A percentile compares a stretch with the other conserved stretches of the same genome.
These are phyloP conservation scores for Aspergillus sp. DNA, from an alignment of 2,329 filamentous ascomycete species.

Conservation along the genomic window DNA sequence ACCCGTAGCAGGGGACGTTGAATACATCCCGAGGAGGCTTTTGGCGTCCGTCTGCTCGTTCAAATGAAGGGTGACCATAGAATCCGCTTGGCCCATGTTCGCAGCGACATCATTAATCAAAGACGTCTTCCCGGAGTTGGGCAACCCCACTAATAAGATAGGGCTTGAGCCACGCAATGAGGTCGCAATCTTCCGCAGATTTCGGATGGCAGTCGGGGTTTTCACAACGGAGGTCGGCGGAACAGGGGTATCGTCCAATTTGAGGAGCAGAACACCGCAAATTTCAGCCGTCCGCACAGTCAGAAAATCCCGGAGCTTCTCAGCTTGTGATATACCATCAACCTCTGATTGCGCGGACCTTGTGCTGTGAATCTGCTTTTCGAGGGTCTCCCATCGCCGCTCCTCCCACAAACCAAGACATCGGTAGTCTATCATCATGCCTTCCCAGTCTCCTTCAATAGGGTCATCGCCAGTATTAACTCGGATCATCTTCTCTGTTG, in stretches of 20 bases:
- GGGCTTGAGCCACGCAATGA: slow-evolving; percentile 61
- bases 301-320: slow-evolving; percentile 30
- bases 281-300: slow-evolving; percentile 56
- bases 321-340: slow-evolving; percentile 16
- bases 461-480: slow-evolving; percentile 55
- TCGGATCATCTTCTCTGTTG: slow-evolving; percentile 61
- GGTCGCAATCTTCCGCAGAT: slow-evolving; percentile 59
- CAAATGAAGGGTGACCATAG: slow-evolving; percentile 87
- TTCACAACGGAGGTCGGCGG: slow-evolving; percentile 50
- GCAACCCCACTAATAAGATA: slow-evolving; percentile 68
- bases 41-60: slow-evolving; percentile 99
- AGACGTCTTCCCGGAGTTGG: slow-evolving; percentile 85
- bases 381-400: slow-evolving; percentile 41
- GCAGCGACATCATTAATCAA: slow-evolving; percentile 73
- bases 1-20: slow-evolving; percentile 75
- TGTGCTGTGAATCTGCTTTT: slow-evolving; percentile 15
- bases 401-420: slow-evolving; percentile 61
- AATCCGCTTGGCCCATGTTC: slow-evolving; percentile 65
- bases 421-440: slow-evolving; percentile 63
- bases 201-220: slow-evolving; percentile 63
- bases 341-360: slow-evolving; percentile 14
- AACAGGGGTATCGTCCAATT: slow-evolving; percentile 39
- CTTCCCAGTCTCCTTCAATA: slow-evolving; percentile 66
- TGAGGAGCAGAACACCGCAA: slow-evolving; percentile 57
- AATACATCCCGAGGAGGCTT: slow-evolving; percentile 87